Evolutionary conservation across 23 red algal genomes (phyloP), one percentile per base, ranked within the genome.

Genomic region (Gracilaria gracilis): DNA sequence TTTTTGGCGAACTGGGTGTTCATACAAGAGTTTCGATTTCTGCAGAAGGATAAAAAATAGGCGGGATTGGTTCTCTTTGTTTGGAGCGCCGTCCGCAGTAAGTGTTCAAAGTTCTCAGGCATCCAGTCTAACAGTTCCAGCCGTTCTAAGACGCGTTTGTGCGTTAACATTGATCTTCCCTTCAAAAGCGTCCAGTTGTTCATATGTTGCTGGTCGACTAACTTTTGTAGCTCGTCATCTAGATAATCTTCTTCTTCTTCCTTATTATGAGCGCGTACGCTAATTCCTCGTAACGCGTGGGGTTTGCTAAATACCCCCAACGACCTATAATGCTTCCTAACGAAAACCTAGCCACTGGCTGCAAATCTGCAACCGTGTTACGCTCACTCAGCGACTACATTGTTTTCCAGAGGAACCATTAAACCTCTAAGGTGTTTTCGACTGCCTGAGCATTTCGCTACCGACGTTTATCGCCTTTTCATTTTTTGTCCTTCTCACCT

Each of bases 41-140:
- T 62, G 24, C 11, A 62, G 59, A 29, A 62, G 59, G 29, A 62
- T 29, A 24, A 31, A 62, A 19, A 62, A 29, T 24, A 62, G 24
- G 0, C 27, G 59, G 24, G 59, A 62, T 31, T 29, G 59, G 19
- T 31, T 62, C 59, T 62, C 59, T 31, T 62, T 62, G 59, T 62
- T 28, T 62, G 59, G 24, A 31, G 23, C 59, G 23, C 59, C 59
- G 13, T 62, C 59, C 2, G 23, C 27, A 29, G 59, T 29, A 62
- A 62, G 24, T 62, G 59, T 14, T 62, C 59, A 24, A 62, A 62
- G 59, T 62, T 62, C 6, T 62, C 59, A 62, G 59, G 59, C 59
- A 62, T 62, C 59, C 59, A 62, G 3, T 62, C 59, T 19, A 25
- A 29, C 24, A 62, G 24, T 31, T 31, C 24, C 2, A 62, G 59